Evolutionary conservation across 257 asterid species (phyloP), one percentile per base, ranked within the genome.

Genomic region (Solanum virginianum): DNA sequence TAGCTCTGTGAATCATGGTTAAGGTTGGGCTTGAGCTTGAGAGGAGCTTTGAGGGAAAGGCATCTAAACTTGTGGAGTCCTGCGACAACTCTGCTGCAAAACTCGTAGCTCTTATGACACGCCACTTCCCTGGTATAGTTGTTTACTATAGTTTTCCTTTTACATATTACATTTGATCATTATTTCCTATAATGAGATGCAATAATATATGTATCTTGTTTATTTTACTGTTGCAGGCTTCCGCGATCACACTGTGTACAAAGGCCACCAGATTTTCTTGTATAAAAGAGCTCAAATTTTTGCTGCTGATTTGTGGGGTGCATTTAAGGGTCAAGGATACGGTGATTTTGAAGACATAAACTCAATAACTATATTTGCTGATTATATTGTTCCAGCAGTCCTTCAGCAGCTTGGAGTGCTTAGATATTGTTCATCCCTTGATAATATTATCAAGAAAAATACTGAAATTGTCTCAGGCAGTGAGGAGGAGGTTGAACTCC

Each of bases 261-360:
- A 94, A 89, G 99, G 99, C 41, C 98, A 87, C 94, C 99, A 97
- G 87, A 84, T 94, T 81, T 97, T 97, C 93, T 91, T 97, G 91
- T 95, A 97, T 84, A 97, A 97, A 92, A 94, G 99, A 86, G 99
- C 98, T 85, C 99, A 97, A 92, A 97, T 97, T 87, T 97, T 97
- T 89, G 98, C 91, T 84, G 96, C 99, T 53, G 99, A 97, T 91
- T 75, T 97, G 82, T 95, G 98, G 99, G 99, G 99, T 75, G 96
- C 99, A 82, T 97, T 97, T 88, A 94, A 95, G 89, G 99, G 99
- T 86, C 93, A 91, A 85, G 93, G 92, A 53, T 93, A 90, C 83
- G 99, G 98, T n/a, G 95, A 95, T 85, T 91, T 97, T 83, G 91
- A 87, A 29, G 98, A 97, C 86, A 87, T 92, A 72, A 89, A 91